A percentile compares a stretch with the other conserved stretches of the same genome.
phyloP scores from a whole-genome alignment of 176 grass and related monocot species.

The Alopecurus myosuroides region DNA sequence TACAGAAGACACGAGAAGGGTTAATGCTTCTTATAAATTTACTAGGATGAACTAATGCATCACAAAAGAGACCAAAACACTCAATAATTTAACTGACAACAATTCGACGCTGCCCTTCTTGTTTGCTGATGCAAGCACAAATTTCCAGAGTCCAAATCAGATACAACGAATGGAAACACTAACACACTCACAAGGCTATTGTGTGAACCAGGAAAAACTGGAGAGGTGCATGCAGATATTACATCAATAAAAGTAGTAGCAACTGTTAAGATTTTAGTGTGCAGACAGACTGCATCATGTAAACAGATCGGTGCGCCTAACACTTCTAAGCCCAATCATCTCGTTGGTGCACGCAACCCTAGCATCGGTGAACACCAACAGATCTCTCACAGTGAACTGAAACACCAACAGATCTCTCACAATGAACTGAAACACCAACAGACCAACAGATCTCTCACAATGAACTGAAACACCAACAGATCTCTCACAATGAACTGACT shows the following conservation, averaged over 20 bases:
- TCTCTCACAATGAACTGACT: too few species aligned
- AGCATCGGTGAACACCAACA: too few species aligned
- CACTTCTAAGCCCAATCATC: not conserved
- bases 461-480: too few species aligned
- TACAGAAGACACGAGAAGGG: not conserved
- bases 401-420: too few species aligned
- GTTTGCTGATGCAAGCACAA: not conserved
- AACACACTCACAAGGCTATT: not conserved
- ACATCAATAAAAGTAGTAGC: not conserved
- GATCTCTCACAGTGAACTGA: too few species aligned
- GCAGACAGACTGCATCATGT: not conserved
- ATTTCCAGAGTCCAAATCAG: not conserved
- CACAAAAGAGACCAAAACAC: not conserved
- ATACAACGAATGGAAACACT: too few species aligned
- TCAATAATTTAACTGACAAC: not conserved
- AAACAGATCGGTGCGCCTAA: not conserved
- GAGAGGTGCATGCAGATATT: not conserved
- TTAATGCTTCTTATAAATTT: not conserved
- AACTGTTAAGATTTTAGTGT: too few species aligned
- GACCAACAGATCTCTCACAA: too few species aligned
- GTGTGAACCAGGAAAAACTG: not conserved
- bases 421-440: too few species aligned
- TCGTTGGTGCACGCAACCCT: too few species aligned
- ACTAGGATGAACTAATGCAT: not conserved
- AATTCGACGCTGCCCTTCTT: not conserved